A percentile compares a stretch with the other conserved stretches of the same genome.
Conservation (phyloP, 176 grass and related monocot genomes). For the Oryza punctata region DNA sequence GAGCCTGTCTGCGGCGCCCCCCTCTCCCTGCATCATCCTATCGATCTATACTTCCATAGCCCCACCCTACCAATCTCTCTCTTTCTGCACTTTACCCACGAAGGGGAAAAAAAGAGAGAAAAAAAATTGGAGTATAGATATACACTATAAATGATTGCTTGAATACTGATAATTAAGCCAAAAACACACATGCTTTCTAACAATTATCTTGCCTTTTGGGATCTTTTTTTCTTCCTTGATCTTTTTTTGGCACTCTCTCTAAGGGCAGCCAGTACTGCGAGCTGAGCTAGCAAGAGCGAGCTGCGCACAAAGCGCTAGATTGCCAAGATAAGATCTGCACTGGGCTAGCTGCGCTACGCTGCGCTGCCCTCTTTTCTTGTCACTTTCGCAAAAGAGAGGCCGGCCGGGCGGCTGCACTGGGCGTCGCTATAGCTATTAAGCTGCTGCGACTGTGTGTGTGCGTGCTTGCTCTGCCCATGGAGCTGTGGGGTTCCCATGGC, state of each 20-base stretch:
- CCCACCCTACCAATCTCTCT: neutral
- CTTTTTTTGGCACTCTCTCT: constrained; percentile 26
- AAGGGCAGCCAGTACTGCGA: constrained; percentile 16
- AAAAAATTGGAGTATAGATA: neutral
- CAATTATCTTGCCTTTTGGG: constrained; percentile 23
- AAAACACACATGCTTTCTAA: constrained; percentile 24
- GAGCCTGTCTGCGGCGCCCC: constrained; percentile 37
- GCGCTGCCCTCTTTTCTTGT: constrained; percentile 51
- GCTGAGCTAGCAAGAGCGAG: constrained; percentile 43
- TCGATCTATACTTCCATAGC: constrained; percentile 28
- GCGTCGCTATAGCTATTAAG: constrained; percentile 34
- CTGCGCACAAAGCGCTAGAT: constrained; percentile 48
- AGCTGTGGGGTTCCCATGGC: constrained; percentile 37
- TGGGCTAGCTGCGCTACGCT: constrained; percentile 22
- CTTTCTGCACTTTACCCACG: neutral
- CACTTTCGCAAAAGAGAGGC: constrained; percentile 64
- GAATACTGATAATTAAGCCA: neutral
- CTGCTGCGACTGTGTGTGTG: constrained; percentile 4
- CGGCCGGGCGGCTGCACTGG: constrained; percentile 30
- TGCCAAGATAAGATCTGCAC: constrained; percentile 62
- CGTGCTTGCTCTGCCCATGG: constrained; percentile 23
- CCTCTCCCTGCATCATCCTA: constrained; percentile 49
- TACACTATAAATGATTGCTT: neutral
- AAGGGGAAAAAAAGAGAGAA: neutral
- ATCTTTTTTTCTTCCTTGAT: constrained; percentile 7